These are phyloP conservation scores for Neltuma alba DNA, from an alignment of 306 rosid genomes.

Conservation along the genomic window DNA sequence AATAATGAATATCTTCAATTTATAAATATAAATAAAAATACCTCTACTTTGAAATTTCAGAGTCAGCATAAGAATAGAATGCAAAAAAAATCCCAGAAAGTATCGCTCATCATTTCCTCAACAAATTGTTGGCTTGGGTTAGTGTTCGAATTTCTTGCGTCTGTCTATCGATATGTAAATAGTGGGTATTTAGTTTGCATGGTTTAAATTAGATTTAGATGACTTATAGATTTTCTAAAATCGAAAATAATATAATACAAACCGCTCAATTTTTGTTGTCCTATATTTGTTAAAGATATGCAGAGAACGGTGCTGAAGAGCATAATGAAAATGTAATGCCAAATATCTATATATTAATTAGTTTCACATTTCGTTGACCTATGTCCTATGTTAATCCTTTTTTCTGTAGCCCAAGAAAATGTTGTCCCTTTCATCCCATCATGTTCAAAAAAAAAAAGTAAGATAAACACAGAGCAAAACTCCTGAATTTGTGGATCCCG, in stretches of 20 bases:
- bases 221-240: too few relatives aligned
- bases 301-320: not conserved
- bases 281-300: too few relatives aligned
- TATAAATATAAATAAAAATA: too few relatives aligned
- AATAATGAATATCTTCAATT: too few relatives aligned
- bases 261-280: not conserved
- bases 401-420: slow-evolving; percentile 25
- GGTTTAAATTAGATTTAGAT: not conserved
- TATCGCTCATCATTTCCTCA: too few relatives aligned
- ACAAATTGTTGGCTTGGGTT: not conserved
- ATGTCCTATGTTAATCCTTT: not conserved
- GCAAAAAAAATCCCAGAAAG: too few relatives aligned
- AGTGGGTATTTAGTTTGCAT: not conserved
- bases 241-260: too few relatives aligned
- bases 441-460: not conserved
- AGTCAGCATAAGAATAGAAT: too few relatives aligned
- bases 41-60: too few relatives aligned
- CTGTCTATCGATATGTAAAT: too few relatives aligned
- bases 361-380: not conserved
- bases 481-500: slow-evolving; percentile 68
- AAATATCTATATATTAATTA: not conserved
- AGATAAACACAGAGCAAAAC: slow-evolving; percentile 12
- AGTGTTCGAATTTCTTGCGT: too few relatives aligned
- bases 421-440: slow-evolving; percentile 19
- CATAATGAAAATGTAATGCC: not conserved